phyloP scores from a whole-genome alignment of 2,329 filamentous ascomycete species.

The Ceratocystis lukuohia region DNA sequence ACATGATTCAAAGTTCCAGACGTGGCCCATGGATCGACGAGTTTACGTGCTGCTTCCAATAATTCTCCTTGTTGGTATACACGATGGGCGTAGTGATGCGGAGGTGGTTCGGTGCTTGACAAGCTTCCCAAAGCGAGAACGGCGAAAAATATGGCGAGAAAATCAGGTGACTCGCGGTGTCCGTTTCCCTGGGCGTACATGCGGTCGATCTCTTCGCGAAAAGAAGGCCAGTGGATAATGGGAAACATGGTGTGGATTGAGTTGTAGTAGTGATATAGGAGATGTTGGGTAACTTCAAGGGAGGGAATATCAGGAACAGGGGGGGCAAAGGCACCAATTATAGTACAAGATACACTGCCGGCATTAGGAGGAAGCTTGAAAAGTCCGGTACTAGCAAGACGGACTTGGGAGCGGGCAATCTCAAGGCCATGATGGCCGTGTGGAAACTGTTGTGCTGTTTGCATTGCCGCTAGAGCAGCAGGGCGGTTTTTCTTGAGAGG shows the following conservation, averaged over 20 bases:
- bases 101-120: slow-evolving; percentile 46
- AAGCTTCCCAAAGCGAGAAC: slow-evolving; percentile 73
- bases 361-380: slow-evolving; percentile 19
- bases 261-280: slow-evolving; percentile 62
- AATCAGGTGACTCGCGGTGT: slow-evolving; percentile 44
- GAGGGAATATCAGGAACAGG: slow-evolving; percentile 55
- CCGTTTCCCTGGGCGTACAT: slow-evolving; percentile 54
- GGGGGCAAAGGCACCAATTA: slow-evolving; percentile 32
- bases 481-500: slow-evolving; percentile 19
- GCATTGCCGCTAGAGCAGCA: slow-evolving; percentile 18
- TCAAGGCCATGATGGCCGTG: slow-evolving; percentile 17
- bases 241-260: slow-evolving; percentile 71
- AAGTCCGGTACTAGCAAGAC: slow-evolving; percentile 17
- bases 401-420: slow-evolving; percentile 18
- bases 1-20: slow-evolving; percentile 63
- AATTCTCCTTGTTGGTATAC: slow-evolving; percentile 45
- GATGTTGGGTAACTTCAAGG: slow-evolving; percentile 53
- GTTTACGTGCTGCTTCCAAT: slow-evolving; percentile 54
- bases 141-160: slow-evolving; percentile 68
- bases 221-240: slow-evolving; percentile 76
- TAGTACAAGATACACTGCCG: slow-evolving; percentile 18
- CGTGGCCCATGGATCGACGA: slow-evolving; percentile 72
- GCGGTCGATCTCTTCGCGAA: slow-evolving; percentile 60
- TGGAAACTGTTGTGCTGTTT: slow-evolving; percentile 15
- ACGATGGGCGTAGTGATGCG: slow-evolving; percentile 30